Conservation (phyloP, 1,284 basidiomycete genomes). For the Ceratobasidium theobromae region DNA sequence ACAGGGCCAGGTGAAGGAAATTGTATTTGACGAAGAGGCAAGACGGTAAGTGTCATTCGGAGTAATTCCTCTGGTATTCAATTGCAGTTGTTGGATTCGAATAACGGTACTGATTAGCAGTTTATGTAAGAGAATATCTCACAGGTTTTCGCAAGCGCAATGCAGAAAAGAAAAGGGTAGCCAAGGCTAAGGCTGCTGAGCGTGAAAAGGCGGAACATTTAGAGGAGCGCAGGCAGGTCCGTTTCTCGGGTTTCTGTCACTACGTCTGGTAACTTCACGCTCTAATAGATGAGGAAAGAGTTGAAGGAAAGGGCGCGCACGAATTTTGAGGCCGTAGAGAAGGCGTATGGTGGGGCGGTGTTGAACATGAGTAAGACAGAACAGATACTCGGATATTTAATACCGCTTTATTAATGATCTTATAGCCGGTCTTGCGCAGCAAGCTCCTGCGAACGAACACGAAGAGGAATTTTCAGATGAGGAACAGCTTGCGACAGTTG, state of each 20-base stretch:
- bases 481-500: slow-evolving; percentile 76
- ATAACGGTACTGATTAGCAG: slow-evolving; percentile 24
- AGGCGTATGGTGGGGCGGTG: slow-evolving; percentile 59
- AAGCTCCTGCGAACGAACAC: slow-evolving; percentile 41
- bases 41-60: slow-evolving; percentile 54
- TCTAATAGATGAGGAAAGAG: slow-evolving; percentile 62
- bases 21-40: slow-evolving; percentile 76
- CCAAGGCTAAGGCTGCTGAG: slow-evolving; percentile 64
- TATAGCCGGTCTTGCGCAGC: neutral
- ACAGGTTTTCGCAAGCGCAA: slow-evolving; percentile 89
- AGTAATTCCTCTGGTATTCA: neutral
- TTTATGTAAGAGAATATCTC: slow-evolving; percentile 69
- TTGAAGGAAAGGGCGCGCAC: slow-evolving; percentile 67
- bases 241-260: too few species aligned
- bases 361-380: slow-evolving; percentile 12
- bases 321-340: slow-evolving; percentile 70
- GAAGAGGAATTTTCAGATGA: slow-evolving; percentile 73
- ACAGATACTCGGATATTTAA: too few species aligned
- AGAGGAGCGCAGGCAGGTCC: slow-evolving; percentile 68
- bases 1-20: slow-evolving; percentile 61
- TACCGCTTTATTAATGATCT: slow-evolving; percentile 34
- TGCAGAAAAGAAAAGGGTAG: slow-evolving; percentile 68
- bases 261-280: slow-evolving; percentile 19
- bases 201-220: slow-evolving; percentile 66
- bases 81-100: slow-evolving; percentile 21